phyloP scores from a whole-genome alignment of 441 rosid species.

The Capsella rubella region DNA sequence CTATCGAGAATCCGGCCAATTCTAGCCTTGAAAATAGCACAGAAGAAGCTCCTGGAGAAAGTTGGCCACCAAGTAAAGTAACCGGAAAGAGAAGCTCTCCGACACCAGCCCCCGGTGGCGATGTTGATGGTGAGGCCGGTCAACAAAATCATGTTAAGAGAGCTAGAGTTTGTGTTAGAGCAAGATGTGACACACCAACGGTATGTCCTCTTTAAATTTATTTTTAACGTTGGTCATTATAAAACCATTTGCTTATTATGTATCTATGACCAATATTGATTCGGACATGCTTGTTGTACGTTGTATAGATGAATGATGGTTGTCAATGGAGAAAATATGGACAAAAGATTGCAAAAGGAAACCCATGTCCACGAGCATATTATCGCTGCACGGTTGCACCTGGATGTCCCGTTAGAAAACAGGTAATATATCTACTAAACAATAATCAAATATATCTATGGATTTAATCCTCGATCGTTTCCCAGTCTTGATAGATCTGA shows the following conservation, averaged over 20 bases:
- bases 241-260: conserved; percentile 12
- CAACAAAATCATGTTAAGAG: conserved; percentile 69
- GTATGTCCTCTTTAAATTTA: conserved; percentile 46
- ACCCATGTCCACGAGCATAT: conserved; percentile 90
- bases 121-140: conserved; percentile 59
- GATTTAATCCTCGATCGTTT: too few species aligned
- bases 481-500: not conserved
- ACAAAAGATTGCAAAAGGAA: conserved; percentile 89
- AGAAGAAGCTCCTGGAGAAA: conserved; percentile 57
- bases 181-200: conserved; percentile 91
- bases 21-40: conserved; percentile 48
- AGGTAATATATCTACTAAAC: conserved; percentile 49
- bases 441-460: not conserved
- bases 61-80: conserved; percentile 61
- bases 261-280: conserved; percentile 4
- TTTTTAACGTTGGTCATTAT: not conserved
- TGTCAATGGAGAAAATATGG: conserved; percentile 98
- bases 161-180: conserved; percentile 89
- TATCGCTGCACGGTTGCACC: conserved; percentile 85
- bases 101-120: conserved; percentile 30
- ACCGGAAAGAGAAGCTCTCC: conserved; percentile 51
- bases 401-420: conserved; percentile 89
- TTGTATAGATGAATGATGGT: conserved; percentile 82
- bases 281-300: conserved; percentile 12
- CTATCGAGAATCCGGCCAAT: conserved; percentile 39